These are phyloP conservation scores for Nymphaea colorata DNA, from an alignment of 164 flowering plant species.

Conservation along the genomic window DNA sequence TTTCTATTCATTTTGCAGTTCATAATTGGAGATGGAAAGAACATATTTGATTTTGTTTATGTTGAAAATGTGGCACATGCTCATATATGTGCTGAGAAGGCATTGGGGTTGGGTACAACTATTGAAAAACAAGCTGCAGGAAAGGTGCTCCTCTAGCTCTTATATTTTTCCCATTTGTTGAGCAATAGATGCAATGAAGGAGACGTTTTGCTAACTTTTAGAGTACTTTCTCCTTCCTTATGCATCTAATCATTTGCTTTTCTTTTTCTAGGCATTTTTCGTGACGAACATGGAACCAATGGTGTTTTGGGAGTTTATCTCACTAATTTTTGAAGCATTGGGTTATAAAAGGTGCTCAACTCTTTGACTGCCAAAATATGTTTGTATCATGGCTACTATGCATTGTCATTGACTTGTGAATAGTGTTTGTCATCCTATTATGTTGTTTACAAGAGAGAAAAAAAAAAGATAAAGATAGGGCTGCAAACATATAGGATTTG, in stretches of 20 bases:
- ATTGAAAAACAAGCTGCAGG: constrained; percentile 77
- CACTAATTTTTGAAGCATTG: constrained; percentile 83
- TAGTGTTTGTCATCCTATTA: no score
- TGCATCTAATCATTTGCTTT: neutral
- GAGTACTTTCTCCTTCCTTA: no score
- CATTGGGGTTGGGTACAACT: constrained; percentile 53
- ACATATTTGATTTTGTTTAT: constrained; percentile 82
- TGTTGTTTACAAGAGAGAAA: no score
- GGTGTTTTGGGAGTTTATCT: constrained; percentile 90
- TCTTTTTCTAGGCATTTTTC: constrained; percentile 67
- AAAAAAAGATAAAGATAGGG: no score
- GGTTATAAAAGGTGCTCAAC: constrained; percentile 74
- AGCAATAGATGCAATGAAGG: no score
- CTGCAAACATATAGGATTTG: no score
- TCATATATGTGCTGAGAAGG: constrained; percentile 89
- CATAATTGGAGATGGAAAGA: constrained; percentile 89
- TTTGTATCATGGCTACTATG: no score
- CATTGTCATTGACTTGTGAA: no score
- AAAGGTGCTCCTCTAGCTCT: constrained; percentile 27
- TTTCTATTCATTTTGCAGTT: constrained; percentile 27
- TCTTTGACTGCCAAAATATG: no score
- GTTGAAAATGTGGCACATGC: constrained; percentile 97
- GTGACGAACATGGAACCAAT: constrained; percentile 90
- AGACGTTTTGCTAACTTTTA: no score
- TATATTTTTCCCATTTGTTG: no score